Evolutionary conservation across 1,284 basidiomycete genomes (phyloP).

Genomic region (Leccinum fuscescens): DNA sequence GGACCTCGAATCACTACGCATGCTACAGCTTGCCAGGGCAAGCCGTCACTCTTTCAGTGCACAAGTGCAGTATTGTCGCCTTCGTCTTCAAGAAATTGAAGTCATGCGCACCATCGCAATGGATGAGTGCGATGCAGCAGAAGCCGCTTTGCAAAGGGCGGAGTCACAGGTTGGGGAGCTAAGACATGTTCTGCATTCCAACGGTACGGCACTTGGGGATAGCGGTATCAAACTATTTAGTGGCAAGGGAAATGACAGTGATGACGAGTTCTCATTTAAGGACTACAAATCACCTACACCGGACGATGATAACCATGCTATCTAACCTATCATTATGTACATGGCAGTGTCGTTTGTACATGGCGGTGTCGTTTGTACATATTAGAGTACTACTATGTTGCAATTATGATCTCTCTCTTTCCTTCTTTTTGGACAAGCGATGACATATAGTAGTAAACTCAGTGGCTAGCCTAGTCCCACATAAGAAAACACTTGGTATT

Average conservation of each 20-base stretch:
- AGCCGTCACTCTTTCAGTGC: not conserved
- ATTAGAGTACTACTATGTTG: not conserved
- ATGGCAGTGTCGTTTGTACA: not conserved
- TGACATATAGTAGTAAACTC: too few species aligned
- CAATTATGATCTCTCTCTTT: not conserved
- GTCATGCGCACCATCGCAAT: not conserved
- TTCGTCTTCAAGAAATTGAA: conserved; percentile 1
- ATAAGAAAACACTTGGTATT: too few species aligned
- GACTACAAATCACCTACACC: not conserved
- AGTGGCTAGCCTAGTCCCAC: too few species aligned
- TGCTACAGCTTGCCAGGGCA: conserved; percentile 1
- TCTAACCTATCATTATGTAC: not conserved
- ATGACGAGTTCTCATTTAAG: not conserved
- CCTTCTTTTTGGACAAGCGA: too few species aligned
- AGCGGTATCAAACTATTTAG: not conserved
- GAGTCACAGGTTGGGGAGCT: not conserved
- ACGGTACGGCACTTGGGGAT: not conserved
- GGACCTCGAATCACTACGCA: not conserved
- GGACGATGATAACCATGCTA: not conserved
- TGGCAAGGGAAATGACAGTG: not conserved
- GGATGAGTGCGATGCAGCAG: not conserved
- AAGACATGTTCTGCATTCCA: not conserved
- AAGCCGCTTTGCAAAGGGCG: not conserved
- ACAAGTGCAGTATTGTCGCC: not conserved
- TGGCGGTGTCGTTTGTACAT: not conserved